These are phyloP conservation scores for Thalia dealbata DNA, from an alignment of 176 grass and related monocot species.

Conservation along the genomic window DNA sequence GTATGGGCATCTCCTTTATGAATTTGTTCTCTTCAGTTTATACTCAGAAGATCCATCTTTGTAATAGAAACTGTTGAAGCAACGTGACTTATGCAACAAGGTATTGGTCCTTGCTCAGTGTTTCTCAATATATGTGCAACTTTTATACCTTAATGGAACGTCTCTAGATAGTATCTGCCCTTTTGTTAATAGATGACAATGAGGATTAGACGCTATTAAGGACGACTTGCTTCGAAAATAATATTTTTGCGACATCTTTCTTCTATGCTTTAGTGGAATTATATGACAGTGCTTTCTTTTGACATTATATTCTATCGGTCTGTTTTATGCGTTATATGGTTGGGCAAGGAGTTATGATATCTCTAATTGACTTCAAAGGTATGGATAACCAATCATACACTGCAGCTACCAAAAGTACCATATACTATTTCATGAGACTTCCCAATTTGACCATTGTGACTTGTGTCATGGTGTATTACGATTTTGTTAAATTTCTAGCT, in stretches of 20 bases:
- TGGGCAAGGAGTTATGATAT: background rate
- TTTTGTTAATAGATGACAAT: conserved; percentile 75
- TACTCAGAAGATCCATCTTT: conserved; percentile 16
- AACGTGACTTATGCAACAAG: conserved; percentile 35
- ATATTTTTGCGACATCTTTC: background rate
- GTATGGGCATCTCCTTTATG: conserved; percentile 40
- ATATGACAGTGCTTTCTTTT: background rate
- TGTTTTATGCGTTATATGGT: conserved; percentile 57
- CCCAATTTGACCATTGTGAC: no score
- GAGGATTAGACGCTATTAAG: background rate
- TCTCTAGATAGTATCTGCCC: background rate
- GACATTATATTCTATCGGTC: conserved; percentile 13
- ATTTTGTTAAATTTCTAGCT: no score
- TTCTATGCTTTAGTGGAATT: background rate
- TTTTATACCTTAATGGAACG: background rate
- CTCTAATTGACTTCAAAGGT: no score
- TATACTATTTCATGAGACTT: no score
- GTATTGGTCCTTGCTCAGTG: conserved; percentile 14
- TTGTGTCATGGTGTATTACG: no score
- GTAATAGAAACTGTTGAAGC: conserved; percentile 4
- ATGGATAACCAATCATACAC: no score
- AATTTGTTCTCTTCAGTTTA: conserved; percentile 2
- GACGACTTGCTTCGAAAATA: background rate
- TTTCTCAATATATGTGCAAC: conserved; percentile 39
- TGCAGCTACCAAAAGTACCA: no score